phyloP scores from a whole-genome alignment of 345 rosid species.

The Citropsis articulata region DNA sequence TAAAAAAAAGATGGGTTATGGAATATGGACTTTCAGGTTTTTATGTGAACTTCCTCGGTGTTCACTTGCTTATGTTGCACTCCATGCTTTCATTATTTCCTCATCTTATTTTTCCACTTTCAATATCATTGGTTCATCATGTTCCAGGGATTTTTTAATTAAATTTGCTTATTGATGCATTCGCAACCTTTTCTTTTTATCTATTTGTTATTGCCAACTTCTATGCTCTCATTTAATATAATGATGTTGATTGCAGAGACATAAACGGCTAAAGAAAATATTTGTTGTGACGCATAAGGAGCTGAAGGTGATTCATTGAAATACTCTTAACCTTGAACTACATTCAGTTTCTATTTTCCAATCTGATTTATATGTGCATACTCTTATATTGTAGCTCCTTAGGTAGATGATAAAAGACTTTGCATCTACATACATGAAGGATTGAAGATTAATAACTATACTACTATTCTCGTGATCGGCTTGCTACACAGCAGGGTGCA shows the following conservation, averaged over 20 bases:
- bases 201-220: not conserved
- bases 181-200: not conserved
- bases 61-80: not conserved
- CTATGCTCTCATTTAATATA: not conserved
- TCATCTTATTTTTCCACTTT: not conserved
- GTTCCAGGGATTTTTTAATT: not conserved
- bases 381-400: constrained; percentile 49
- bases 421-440: constrained; percentile 38
- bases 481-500: too few species aligned
- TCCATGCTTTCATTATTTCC: not conserved
- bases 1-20: not conserved
- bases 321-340: not conserved
- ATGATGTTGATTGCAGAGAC: constrained; percentile 51
- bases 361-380: not conserved
- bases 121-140: not conserved
- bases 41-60: not conserved
- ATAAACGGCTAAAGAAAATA: constrained; percentile 66
- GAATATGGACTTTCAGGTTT: not conserved
- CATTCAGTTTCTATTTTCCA: not conserved
- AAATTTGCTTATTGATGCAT: not conserved
- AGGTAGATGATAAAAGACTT: constrained; percentile 72
- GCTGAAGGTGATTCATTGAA: constrained; percentile 41
- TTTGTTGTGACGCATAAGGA: constrained; percentile 75
- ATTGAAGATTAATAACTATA: constrained; percentile 22
- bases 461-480: not conserved